Percentiles rank a stretch among this genome's conserved stretches.
phyloP scores from a whole-genome alignment of 345 rosid genomes.

The Kernera saxatilis region DNA sequence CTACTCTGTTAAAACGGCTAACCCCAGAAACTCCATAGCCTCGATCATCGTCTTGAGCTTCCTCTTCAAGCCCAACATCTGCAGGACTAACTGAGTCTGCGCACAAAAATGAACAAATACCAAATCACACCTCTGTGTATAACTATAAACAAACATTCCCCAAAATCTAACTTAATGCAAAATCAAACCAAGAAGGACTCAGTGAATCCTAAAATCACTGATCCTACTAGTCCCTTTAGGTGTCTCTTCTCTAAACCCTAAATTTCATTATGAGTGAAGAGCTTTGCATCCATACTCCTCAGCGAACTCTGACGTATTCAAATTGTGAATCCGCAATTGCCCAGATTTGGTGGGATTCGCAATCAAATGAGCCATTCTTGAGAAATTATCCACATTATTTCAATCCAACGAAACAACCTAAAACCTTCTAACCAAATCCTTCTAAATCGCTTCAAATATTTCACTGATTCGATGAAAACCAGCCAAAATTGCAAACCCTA shows the following conservation, averaged over 20 bases:
- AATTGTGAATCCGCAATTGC: background rate
- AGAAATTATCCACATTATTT: background rate
- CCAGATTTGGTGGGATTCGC: background rate
- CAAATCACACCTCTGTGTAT: slow-evolving; percentile 2
- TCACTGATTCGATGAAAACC: background rate
- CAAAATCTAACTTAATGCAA: background rate
- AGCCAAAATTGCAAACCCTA: background rate
- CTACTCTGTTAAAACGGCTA: slow-evolving; percentile 42
- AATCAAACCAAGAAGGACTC: too few species aligned
- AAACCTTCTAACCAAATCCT: slow-evolving; percentile 19
- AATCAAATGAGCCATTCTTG: background rate
- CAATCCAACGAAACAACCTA: slow-evolving; percentile 14
- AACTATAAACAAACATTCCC: background rate
- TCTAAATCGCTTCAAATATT: background rate
- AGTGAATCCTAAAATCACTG: background rate
- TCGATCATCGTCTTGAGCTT: slow-evolving; percentile 68
- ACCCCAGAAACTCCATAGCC: slow-evolving; percentile 74
- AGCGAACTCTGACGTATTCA: background rate
- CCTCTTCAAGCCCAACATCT: slow-evolving; percentile 78
- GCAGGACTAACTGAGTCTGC: slow-evolving; percentile 70
- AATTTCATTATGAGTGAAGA: background rate
- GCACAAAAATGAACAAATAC: slow-evolving; percentile 4
- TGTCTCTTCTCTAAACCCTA: background rate
- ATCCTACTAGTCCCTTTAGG: background rate
- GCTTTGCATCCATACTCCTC: background rate